A percentile compares a stretch with the other conserved stretches of the same genome.
phyloP scores from a whole-genome alignment of 75 land plant species.

The Pseudotsuga menziesii region DNA sequence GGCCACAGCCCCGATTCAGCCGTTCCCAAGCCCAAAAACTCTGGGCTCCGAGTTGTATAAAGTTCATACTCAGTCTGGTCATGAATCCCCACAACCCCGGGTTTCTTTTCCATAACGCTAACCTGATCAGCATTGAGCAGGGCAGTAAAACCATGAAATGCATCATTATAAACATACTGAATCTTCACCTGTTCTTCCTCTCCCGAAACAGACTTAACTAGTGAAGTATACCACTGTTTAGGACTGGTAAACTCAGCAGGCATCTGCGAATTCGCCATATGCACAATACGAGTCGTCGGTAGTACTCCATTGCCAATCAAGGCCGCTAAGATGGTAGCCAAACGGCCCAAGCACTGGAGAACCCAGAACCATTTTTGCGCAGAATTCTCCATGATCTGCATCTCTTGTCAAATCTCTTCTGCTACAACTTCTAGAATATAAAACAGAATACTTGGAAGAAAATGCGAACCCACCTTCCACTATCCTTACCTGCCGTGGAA shows the following conservation, averaged over 20 bases:
- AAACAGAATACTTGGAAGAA: too few relatives aligned
- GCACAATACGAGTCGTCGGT: conserved; percentile 63
- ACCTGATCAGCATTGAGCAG: conserved; percentile 31
- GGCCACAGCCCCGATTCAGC: conserved; percentile 88
- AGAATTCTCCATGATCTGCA: too few relatives aligned
- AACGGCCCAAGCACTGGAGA: not conserved
- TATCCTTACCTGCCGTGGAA: too few relatives aligned
- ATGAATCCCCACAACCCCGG: conserved; percentile 53
- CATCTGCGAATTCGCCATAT: conserved; percentile 49
- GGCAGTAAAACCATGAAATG: conserved; percentile 82
- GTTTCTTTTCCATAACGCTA: conserved; percentile 22
- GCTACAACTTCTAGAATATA: too few relatives aligned
- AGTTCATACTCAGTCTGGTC: conserved; percentile 60
- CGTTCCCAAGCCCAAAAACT: too few relatives aligned
- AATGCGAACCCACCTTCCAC: too few relatives aligned
- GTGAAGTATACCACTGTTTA: conserved; percentile 56
- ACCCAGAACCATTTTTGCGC: not conserved
- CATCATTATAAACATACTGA: conserved; percentile 55
- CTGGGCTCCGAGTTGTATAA: conserved; percentile 92
- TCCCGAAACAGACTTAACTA: conserved; percentile 9
- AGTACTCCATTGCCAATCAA: not conserved
- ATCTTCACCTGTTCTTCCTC: conserved; percentile 8
- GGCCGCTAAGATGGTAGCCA: not conserved
- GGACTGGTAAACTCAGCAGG: conserved; percentile 63
- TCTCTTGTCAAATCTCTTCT: too few relatives aligned